Evolutionary conservation across 257 asterid genomes (phyloP), one percentile per base, ranked within the genome.

Genomic region (Solanum clarkiae): DNA sequence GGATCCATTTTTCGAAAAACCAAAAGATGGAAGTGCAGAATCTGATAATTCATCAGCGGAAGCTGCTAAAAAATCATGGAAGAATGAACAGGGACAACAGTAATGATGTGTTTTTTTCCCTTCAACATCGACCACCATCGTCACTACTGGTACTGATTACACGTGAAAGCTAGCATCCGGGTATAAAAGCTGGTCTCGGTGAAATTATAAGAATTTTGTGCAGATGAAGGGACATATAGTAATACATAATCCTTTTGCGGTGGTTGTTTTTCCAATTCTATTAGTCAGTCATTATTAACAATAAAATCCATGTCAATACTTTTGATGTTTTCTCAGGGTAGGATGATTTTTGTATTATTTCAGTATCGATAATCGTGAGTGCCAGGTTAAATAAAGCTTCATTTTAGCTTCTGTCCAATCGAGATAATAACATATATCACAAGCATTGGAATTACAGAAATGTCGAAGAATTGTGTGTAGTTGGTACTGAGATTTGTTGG

Each of bases 1-100:
- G 97, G 98, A 95, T 90, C 93, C 97, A 54, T 94, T 86, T 86
- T 95, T 95, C 83, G 89, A 93, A 4, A 89, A 90, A 87, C 91
- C 89, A 8, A 93, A 90, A 5, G 88, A 88, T 42, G 90, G 90
- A 14, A 60, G 84, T 40, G 85, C 87, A 36, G 87, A 88, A 79
- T 57, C 92, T 62, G 86, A 80, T 71, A 88, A 87, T 54, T 89
- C 92, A 56, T 84, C 94, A 22, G 91, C 88, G 18, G 92, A 88
- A 80, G 92, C 92, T 10, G 97, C 93, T 40, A 90, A 92, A 77
- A 93, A 89, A 88, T 91, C 95, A 42, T 89, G 91, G 91, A 90
- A 89, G 89, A 90, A 86, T 47, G 94, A 94, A 90, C 92, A 90
- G 79, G 88, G 92, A 74, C 88, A 87, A 59, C 88, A 75, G 11